phyloP scores from a whole-genome alignment of 1,284 basidiomycete species.

The Schizophyllum commune region DNA sequence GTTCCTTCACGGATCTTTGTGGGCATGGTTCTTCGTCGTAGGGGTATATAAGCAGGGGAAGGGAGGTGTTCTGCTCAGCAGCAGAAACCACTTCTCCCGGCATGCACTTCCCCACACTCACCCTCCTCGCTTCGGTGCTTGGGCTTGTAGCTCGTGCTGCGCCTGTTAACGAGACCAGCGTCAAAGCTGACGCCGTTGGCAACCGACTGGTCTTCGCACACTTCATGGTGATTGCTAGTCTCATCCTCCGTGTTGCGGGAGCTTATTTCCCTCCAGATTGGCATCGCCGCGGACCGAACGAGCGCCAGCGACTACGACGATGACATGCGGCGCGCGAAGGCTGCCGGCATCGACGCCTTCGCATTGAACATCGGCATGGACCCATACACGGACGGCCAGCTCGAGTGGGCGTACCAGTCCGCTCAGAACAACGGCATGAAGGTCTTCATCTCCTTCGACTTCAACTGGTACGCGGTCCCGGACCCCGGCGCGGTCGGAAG shows the following conservation, averaged over 20 bases:
- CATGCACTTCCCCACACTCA: neutral
- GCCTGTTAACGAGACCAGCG: neutral
- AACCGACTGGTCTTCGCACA: neutral
- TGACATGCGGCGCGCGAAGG: constrained; percentile 24
- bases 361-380: constrained; percentile 35
- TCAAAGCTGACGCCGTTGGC: neutral
- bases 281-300: constrained; percentile 12
- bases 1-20: no score
- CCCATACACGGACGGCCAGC: constrained; percentile 29
- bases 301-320: constrained; percentile 17
- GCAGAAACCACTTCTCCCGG: neutral
- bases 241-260: neutral
- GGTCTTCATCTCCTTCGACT: constrained; percentile 37
- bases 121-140: neutral
- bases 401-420: constrained; percentile 31
- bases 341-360: constrained; percentile 31
- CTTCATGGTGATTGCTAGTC: neutral
- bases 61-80: neutral
- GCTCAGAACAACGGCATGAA: constrained; percentile 21
- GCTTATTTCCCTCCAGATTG: constrained; percentile 8
- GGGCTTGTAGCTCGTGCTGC: neutral
- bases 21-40: neutral
- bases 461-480: constrained; percentile 15
- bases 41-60: neutral
- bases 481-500: constrained; percentile 8